Percentiles rank a stretch among this genome's conserved stretches.
These are phyloP conservation scores for Heritiera fomes DNA, from an alignment of 345 rosid genomes.

Conservation along the genomic window DNA sequence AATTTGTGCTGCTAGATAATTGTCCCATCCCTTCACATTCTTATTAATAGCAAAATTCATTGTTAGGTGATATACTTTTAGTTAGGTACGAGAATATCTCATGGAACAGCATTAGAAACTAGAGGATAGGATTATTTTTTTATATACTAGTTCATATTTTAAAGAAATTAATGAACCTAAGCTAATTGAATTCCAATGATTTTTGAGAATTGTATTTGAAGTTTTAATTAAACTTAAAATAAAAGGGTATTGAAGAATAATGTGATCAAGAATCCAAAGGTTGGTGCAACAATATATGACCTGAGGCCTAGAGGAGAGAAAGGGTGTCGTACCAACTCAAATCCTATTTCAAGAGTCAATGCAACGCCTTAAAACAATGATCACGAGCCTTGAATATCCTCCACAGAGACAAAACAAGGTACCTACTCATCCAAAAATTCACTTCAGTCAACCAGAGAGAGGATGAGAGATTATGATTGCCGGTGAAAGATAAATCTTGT, in stretches of 20 bases:
- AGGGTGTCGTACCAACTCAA: not conserved
- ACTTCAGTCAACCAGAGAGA: not conserved
- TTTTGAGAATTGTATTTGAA: not conserved
- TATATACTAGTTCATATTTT: no score
- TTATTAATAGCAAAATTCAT: no score
- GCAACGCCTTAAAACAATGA: not conserved
- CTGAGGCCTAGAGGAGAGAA: no score
- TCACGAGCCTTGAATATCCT: not conserved
- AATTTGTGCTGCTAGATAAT: not conserved
- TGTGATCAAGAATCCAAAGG: no score
- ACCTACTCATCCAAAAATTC: not conserved
- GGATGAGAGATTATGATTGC: not conserved
- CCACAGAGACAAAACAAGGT: not conserved
- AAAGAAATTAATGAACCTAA: not conserved
- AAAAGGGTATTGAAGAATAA: not conserved
- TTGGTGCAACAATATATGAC: no score
- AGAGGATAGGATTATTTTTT: no score
- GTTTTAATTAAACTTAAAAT: no score
- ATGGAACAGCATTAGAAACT: no score
- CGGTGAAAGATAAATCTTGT: not conserved
- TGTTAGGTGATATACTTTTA: not conserved
- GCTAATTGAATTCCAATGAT: not conserved
- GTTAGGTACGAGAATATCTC: no score
- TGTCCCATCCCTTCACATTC: not conserved
- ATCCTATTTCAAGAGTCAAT: not conserved